Evolutionary conservation across 352 stramenopile genomes (phyloP), one percentile per base, ranked within the genome.

Genomic region (Globisporangium paddicum): DNA sequence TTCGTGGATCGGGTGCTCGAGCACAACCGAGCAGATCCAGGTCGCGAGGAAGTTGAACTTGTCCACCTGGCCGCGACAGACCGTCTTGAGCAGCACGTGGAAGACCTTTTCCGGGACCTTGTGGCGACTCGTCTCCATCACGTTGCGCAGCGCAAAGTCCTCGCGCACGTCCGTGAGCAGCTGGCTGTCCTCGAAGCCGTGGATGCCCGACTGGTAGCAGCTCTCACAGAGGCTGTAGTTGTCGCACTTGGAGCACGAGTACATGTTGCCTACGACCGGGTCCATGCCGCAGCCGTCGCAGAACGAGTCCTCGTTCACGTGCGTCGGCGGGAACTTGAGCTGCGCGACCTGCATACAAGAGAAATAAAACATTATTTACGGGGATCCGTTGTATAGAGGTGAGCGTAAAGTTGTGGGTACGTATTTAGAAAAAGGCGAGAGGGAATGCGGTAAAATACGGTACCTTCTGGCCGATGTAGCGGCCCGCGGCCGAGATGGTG

Each of bases 221-320:
- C 67, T 74, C 62, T 90, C 78, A 58, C 86, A 96, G 32, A 96
- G 65, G 51, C 71, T 73, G 65, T 90, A 96, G 64, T 96, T 94
- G 42, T 76, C 67, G 67, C 86, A 96, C 63, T 78, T 84, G 59
- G 84, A 94, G 70, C 86, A 96, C 56, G 86, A 89, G 60, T 89
- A 96, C 82, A 93, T 93, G 72, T 93, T 83, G 32, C 86, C 86
- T 16, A 94, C 68, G 62, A 95, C 89, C 18, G 86, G 86, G 61
- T 94, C 84, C 86, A 95, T 91, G 58, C 86, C 86, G 54, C 86
- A 96, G 56, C 86, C 86, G 58, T 96, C 86, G 64, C 86, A 96
- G 75, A 96, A 96, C 62, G 86, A 94, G 64, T 95, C 82, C 14
- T 91, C 80, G 68, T 95, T 91, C 44, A 95, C 75, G 51, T 93